Evolutionary conservation across 352 stramenopile species (phyloP), one percentile per base, ranked within the genome.

Genomic region (Pythium guiyangense): DNA sequence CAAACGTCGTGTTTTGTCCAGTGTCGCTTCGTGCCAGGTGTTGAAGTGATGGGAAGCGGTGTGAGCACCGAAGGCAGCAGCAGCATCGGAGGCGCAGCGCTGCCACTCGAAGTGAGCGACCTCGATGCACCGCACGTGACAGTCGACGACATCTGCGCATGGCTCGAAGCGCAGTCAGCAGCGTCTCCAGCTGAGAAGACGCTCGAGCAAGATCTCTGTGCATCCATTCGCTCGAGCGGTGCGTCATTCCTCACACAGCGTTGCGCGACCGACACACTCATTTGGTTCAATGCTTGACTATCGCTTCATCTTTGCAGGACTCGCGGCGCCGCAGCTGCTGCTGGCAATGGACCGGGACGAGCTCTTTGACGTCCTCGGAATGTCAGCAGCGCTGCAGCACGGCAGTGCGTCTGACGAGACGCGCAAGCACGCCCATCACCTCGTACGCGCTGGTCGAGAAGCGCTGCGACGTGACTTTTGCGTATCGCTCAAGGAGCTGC

Each of bases 401-500:
- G n/a, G 14, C 22, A 31, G 11, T 15, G 18, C 17, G 62, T 9
- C 54, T 3, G 55, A 57, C 34, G 61, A 60, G 1, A 42, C 61
- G 1, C 46, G 44, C 0, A 72, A 59, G 20, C 57, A 62, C 64
- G n/a, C n/a, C n/a, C n/a, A n/a, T n/a, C n/a, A n/a, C n/a, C n/a
- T n/a, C n/a, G n/a, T n/a, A n/a, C n/a, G 50, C 5, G 40, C 43
- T 22, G 68, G 64, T 17, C 68, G 64, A 4, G 50, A 68, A 12
- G 62, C 58, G 6, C 43, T 76, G 31, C 64, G 68, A 8, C 39
- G 45, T 26, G 58, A 64, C 26, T 64, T 86, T 44, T 52, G 52
- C 46, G 77, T 89, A n/a, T 67, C 75, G 26, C 67, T 97, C 27
- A 92, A 95, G 55, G 74, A 84, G 40, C 64, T 97, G 6, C 86